A percentile compares a stretch with the other conserved stretches of the same genome.
Evolutionary conservation across 2,329 filamentous ascomycete species (phyloP).

Genomic region (Apiospora phragmitis): DNA sequence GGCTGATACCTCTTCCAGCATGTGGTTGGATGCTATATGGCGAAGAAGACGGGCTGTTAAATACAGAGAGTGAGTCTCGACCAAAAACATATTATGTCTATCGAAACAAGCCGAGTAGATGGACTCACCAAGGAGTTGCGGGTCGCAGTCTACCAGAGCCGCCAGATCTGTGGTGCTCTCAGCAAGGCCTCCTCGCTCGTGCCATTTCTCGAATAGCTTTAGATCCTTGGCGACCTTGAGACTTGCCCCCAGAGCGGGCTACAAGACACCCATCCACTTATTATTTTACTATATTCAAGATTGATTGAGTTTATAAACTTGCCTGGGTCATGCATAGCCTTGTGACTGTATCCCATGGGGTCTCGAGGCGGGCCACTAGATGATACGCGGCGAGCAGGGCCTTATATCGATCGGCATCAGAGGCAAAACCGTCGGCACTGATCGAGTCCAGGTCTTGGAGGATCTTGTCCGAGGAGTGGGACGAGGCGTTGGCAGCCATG

Average conservation of each 20-base stretch:
- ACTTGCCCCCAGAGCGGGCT: conserved; percentile 23
- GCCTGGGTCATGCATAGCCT: not conserved
- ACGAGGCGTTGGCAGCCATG: too few species aligned
- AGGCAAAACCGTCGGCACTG: not conserved
- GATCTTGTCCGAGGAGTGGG: too few species aligned
- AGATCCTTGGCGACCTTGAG: conserved; percentile 22
- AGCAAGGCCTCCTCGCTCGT: conserved; percentile 17
- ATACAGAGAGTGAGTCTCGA: not conserved
- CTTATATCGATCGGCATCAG: not conserved
- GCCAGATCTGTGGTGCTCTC: conserved; percentile 10
- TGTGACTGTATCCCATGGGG: conserved; percentile 13
- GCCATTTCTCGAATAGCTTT: conserved; percentile 23
- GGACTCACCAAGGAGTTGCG: conserved; percentile 18
- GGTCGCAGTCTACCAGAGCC: conserved; percentile 17
- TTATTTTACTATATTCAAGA: not conserved
- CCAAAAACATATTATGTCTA: too few species aligned
- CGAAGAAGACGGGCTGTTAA: conserved; percentile 16
- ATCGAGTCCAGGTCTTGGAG: too few species aligned
- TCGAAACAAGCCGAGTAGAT: not conserved
- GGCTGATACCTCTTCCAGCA: conserved; percentile 18
- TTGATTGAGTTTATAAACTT: too few species aligned
- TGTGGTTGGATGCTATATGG: conserved; percentile 19
- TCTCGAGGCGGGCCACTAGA: conserved; percentile 12
- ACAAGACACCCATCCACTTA: not conserved
- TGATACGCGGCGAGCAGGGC: conserved; percentile 19